Evolutionary conservation across 2,329 filamentous ascomycete genomes (phyloP).

Genomic region (Penicillium sclerotigenum): DNA sequence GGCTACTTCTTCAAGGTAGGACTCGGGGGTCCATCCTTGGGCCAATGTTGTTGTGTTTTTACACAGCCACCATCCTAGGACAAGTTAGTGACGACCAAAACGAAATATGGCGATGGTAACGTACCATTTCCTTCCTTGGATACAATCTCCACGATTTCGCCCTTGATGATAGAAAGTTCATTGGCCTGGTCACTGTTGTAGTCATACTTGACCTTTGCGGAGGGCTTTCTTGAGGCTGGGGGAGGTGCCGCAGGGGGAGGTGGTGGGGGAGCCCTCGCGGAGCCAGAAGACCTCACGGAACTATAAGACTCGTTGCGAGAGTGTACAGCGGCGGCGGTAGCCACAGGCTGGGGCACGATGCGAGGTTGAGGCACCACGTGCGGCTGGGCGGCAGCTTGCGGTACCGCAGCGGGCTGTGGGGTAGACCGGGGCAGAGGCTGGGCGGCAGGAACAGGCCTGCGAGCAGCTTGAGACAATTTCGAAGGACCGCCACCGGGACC

Average conservation of each 20-base stretch:
- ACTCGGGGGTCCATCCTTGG: slow-evolving; percentile 92
- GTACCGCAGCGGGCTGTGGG: slow-evolving; percentile 32
- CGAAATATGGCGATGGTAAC: slow-evolving; percentile 29
- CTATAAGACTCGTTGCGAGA: slow-evolving; percentile 54
- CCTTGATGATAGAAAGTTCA: slow-evolving; percentile 75
- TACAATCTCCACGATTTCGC: slow-evolving; percentile 82
- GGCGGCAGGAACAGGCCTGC: slow-evolving; percentile 35
- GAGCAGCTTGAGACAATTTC: slow-evolving; percentile 54
- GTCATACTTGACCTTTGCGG: slow-evolving; percentile 88
- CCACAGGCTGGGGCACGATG: slow-evolving; percentile 45
- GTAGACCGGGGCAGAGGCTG: slow-evolving; percentile 36
- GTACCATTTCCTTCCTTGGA: slow-evolving; percentile 93
- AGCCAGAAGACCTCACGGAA: slow-evolving; percentile 61
- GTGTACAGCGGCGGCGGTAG: slow-evolving; percentile 41
- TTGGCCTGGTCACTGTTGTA: slow-evolving; percentile 82
- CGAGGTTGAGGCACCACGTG: slow-evolving; percentile 30
- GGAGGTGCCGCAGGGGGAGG: slow-evolving; percentile 63
- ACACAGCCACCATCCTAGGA: slow-evolving; percentile 89
- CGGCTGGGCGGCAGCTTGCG: slow-evolving; percentile 38
- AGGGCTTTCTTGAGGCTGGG: slow-evolving; percentile 63
- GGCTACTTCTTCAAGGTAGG: slow-evolving; percentile 77
- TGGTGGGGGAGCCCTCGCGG: slow-evolving; percentile 62
- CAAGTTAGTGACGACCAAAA: slow-evolving; percentile 25
- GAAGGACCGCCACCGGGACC: slow-evolving; percentile 80
- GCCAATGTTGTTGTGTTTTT: slow-evolving; percentile 64